Evolutionary conservation across 257 asterid species (phyloP).

Genomic region (Petunia secreta): DNA sequence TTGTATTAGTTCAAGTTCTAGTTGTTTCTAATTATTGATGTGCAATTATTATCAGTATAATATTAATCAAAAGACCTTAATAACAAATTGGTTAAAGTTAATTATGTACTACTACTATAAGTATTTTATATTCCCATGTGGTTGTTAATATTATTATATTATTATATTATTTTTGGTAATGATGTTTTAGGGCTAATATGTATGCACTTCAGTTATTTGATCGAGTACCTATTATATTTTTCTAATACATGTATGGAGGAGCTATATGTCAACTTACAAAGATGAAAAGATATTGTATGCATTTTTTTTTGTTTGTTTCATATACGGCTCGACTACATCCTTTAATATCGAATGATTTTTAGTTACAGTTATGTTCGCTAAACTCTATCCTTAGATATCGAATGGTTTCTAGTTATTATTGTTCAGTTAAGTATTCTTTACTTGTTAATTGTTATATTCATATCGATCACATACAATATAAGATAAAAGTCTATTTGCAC

Average conservation of each 20-base stretch:
- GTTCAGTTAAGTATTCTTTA: background rate
- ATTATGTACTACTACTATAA: background rate
- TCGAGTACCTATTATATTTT: too few species aligned
- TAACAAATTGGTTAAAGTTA: background rate
- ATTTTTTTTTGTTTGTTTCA: too few species aligned
- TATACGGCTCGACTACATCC: too few species aligned
- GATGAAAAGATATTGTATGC: too few species aligned
- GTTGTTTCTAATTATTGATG: slow-evolving; percentile 1
- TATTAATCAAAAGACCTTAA: background rate
- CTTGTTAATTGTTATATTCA: background rate
- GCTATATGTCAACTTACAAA: too few species aligned
- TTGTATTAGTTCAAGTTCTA: background rate
- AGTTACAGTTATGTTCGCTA: too few species aligned
- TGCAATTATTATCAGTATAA: too few species aligned
- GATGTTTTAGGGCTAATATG: too few species aligned
- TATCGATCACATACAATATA: background rate
- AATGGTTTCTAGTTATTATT: background rate
- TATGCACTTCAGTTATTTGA: too few species aligned
- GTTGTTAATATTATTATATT: background rate
- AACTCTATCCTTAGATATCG: background rate
- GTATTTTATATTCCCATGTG: background rate
- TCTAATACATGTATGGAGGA: too few species aligned
- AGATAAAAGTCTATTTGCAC: background rate
- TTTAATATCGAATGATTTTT: too few species aligned
- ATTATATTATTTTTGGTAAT: too few species aligned